These are phyloP conservation scores for Mycena belliarum DNA, from an alignment of 768 basidiomycete genomes.

Conservation along the genomic window DNA sequence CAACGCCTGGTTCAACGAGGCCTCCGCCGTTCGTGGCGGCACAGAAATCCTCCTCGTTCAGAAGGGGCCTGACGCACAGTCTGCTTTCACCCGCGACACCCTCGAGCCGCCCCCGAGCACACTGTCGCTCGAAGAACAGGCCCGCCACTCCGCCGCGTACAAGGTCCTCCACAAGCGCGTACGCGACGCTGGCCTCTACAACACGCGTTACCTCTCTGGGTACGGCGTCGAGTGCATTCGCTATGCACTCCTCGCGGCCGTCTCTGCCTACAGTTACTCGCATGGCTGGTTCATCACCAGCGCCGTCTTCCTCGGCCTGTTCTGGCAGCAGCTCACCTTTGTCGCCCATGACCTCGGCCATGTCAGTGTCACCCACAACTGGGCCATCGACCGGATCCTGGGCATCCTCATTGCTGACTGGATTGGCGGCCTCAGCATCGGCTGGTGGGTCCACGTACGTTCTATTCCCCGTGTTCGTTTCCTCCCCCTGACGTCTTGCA, in stretches of 20 bases:
- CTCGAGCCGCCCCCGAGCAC: slow-evolving; percentile 54
- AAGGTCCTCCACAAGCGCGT: slow-evolving; percentile 75
- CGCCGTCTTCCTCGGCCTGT: slow-evolving; percentile 79
- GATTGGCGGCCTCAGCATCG: slow-evolving; percentile 89
- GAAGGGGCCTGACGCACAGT: slow-evolving; percentile 27
- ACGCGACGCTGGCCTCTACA: slow-evolving; percentile 79
- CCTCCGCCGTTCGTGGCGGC: slow-evolving; percentile 39
- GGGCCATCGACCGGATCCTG: slow-evolving; percentile 76
- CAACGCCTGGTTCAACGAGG: slow-evolving; percentile 66
- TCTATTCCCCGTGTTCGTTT: background rate
- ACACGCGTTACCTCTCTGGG: slow-evolving; percentile 79
- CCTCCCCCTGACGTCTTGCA: slow-evolving; percentile 30
- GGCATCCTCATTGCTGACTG: slow-evolving; percentile 82
- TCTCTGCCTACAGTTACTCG: slow-evolving; percentile 63
- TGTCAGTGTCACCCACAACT: slow-evolving; percentile 88
- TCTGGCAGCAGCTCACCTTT: slow-evolving; percentile 97
- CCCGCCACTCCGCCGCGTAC: slow-evolving; percentile 75
- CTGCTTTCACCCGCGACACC: slow-evolving; percentile 43
- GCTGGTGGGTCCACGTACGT: slow-evolving; percentile 98
- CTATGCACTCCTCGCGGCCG: slow-evolving; percentile 62
- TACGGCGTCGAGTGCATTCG: slow-evolving; percentile 90
- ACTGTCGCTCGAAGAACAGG: slow-evolving; percentile 59
- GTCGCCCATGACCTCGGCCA: slow-evolving; percentile 94
- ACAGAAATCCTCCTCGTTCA: slow-evolving; percentile 66
- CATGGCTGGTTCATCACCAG: slow-evolving; percentile 69